Conservation (phyloP, 768 basidiomycete genomes). For the Tulasnella sp. region DNA sequence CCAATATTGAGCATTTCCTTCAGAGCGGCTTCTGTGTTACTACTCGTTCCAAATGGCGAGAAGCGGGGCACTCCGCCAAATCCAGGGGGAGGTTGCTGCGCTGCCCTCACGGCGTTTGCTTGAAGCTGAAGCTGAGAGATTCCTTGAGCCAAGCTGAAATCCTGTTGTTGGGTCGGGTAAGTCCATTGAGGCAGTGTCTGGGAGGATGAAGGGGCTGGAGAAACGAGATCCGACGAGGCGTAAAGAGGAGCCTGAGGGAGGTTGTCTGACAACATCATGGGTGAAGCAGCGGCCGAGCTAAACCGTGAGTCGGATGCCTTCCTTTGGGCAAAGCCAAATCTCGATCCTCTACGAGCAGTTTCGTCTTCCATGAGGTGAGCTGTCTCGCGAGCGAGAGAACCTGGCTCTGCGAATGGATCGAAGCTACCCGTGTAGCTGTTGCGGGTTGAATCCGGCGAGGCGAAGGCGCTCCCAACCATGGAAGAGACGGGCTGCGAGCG, state of each 20-base stretch:
- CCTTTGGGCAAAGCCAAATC: constrained; percentile 30
- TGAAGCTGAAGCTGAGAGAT: background rate
- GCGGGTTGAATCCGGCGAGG: background rate
- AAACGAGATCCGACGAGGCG: constrained; percentile 18
- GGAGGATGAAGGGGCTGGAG: constrained; percentile 12
- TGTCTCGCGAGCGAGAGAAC: background rate
- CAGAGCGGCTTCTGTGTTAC: constrained; percentile 6
- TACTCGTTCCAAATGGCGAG: constrained; percentile 16
- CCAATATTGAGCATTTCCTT: constrained; percentile 29
- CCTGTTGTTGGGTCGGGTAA: constrained; percentile 22
- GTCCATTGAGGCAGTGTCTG: constrained; percentile 26
- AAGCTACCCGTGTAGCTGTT: constrained; percentile 29
- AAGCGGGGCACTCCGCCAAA: background rate
- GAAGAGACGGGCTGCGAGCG: constrained; percentile 32
- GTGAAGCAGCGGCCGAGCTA: constrained; percentile 25
- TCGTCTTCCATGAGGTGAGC: constrained; percentile 26
- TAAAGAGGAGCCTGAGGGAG: constrained; percentile 25
- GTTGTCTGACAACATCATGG: constrained; percentile 3
- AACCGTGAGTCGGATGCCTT: constrained; percentile 12
- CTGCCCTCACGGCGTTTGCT: background rate
- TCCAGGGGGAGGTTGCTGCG: constrained; percentile 10
- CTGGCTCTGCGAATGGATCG: constrained; percentile 28
- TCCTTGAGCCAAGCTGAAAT: constrained; percentile 16
- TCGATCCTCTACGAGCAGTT: constrained; percentile 24
- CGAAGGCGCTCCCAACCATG: background rate